A percentile compares a stretch with the other conserved stretches of the same genome.
Conservation (phyloP, 805 yeast species). For the Ogataea parapolymorpha region DNA sequence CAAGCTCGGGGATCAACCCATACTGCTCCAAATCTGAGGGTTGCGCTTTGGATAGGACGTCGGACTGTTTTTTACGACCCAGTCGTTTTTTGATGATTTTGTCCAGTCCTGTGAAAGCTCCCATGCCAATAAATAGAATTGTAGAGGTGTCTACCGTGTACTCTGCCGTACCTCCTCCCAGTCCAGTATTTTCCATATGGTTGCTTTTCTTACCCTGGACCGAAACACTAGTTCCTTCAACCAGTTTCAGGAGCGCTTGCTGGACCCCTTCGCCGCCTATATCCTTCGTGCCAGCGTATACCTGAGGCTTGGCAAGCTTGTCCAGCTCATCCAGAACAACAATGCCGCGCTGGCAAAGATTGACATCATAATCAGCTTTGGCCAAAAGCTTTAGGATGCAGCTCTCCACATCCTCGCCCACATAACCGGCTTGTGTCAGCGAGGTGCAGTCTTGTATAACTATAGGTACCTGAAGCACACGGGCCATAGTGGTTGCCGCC, state of each 20-base stretch:
- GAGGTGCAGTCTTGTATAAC: conserved; percentile 62
- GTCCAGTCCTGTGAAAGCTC: conserved; percentile 61
- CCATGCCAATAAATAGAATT: conserved; percentile 54
- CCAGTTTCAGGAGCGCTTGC: conserved; percentile 52
- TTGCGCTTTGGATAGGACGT: conserved; percentile 38
- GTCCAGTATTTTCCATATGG: conserved; percentile 11
- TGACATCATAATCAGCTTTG: conserved; percentile 49
- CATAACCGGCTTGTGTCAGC: conserved; percentile 61
- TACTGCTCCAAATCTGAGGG: conserved; percentile 49
- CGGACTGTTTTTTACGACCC: conserved; percentile 12
- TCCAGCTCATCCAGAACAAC: conserved; percentile 60
- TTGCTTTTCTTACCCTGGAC: conserved; percentile 35
- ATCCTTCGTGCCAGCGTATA: conserved; percentile 48
- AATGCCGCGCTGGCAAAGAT: conserved; percentile 52
- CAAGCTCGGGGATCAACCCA: conserved; percentile 58
- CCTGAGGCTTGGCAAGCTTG: conserved; percentile 49
- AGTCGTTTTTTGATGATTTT: conserved; percentile 42
- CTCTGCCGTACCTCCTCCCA: conserved; percentile 31
- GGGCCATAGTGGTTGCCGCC: conserved; percentile 53
- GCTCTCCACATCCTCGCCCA: conserved; percentile 61
- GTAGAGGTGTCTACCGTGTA: conserved; percentile 53
- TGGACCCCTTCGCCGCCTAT: conserved; percentile 67
- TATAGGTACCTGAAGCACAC: conserved; percentile 50
- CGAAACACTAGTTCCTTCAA: conserved; percentile 53
- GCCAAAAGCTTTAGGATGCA: conserved; percentile 52